Evolutionary conservation across 139 green algal genomes (phyloP).

Genomic region (Pseudopediastrum boryanum): DNA sequence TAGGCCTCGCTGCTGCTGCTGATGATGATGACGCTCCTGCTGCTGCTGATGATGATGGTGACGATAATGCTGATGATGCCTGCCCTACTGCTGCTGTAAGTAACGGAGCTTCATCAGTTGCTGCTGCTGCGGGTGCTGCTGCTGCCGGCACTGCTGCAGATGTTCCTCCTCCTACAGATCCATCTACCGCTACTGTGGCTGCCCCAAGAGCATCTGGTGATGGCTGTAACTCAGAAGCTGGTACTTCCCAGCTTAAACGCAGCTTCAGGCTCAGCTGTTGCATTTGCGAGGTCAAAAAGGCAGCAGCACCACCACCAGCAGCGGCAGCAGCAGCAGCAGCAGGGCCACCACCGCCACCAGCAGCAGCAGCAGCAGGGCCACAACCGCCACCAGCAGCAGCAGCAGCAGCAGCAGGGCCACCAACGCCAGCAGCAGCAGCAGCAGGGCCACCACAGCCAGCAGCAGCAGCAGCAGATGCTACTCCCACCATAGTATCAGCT

Average conservation of each 20-base stretch:
- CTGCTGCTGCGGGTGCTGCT: too few relatives aligned
- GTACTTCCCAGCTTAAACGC: too few relatives aligned
- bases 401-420: neutral
- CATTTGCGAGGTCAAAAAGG: neutral
- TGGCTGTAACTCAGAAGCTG: too few relatives aligned
- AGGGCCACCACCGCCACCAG: too few relatives aligned
- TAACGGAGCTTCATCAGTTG: neutral
- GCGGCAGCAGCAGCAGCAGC: conserved; percentile 7
- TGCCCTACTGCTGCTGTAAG: neutral
- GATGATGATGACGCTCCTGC: neutral
- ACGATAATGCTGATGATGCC: neutral
- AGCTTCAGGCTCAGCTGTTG: too few relatives aligned
- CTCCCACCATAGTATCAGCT: conserved; percentile 1
- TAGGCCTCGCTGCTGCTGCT: neutral
- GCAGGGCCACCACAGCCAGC: too few relatives aligned
- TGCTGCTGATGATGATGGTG: neutral
- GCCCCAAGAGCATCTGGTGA: too few relatives aligned
- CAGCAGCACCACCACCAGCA: neutral
- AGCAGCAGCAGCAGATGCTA: neutral
- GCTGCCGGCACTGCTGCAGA: too few relatives aligned
- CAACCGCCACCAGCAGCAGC: neutral
- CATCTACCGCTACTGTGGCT: too few relatives aligned
- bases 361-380: conserved; percentile 1
- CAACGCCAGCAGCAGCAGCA: neutral
- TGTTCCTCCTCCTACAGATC: too few relatives aligned